Evolutionary conservation across 768 basidiomycete genomes (phyloP).

Genomic region (Trametes sanguinea): DNA sequence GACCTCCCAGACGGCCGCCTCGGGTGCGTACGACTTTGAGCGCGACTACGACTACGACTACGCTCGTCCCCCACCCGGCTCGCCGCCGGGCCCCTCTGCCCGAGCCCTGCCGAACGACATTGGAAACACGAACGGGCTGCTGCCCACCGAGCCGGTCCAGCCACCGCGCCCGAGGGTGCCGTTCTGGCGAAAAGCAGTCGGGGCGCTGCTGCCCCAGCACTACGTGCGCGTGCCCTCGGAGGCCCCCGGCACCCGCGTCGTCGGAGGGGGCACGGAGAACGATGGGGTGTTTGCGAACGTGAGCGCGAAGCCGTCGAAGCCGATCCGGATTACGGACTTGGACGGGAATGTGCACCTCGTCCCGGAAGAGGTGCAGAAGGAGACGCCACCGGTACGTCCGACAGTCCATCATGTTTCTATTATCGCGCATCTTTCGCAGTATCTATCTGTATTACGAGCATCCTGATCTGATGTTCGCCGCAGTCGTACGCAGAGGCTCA

Average conservation of each 20-base stretch:
- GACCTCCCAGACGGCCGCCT: conserved; percentile 20
- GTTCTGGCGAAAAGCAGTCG: conserved; percentile 59
- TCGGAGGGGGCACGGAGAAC: conserved; percentile 75
- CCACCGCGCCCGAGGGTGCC: conserved; percentile 44
- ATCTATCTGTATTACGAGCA: not conserved
- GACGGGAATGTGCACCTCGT: conserved; percentile 62
- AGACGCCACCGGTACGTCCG: conserved; percentile 80
- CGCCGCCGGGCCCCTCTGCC: conserved; percentile 63
- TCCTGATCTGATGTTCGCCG: not conserved
- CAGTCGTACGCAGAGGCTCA: conserved; percentile 88
- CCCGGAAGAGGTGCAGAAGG: conserved; percentile 81
- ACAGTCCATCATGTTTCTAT: not conserved
- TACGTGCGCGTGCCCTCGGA: conserved; percentile 55
- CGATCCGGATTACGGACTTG: conserved; percentile 47
- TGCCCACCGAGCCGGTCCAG: conserved; percentile 52
- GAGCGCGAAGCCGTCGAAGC: conserved; percentile 74
- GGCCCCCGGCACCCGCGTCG: conserved; percentile 30
- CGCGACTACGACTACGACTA: conserved; percentile 56
- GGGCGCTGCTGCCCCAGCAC: conserved; percentile 64
- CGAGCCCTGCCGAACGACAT: conserved; percentile 63
- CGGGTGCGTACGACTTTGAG: conserved; percentile 77
- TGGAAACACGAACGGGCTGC: conserved; percentile 71
- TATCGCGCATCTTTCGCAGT: not conserved
- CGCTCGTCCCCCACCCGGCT: conserved; percentile 72
- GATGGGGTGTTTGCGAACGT: conserved; percentile 97